Base-by-base conservation (phyloP, 805 yeast genomes). In the Metschnikowia gelsemii region DNA sequence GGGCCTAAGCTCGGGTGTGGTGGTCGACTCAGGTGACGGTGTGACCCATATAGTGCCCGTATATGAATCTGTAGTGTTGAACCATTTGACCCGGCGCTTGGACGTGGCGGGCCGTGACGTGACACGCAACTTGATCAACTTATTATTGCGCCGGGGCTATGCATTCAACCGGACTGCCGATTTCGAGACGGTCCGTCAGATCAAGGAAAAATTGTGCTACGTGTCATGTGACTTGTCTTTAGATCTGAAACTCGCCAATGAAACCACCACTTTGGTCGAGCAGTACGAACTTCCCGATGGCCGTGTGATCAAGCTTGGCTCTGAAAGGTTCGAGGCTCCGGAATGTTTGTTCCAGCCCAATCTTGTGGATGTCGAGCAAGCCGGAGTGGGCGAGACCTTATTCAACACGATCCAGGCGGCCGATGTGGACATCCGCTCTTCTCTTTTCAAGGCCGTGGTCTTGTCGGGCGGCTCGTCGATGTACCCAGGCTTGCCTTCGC, bases 101-200 rank as follows among this genome's bases (percentile, higher is more conserved):
- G 96, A 93, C 63, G 96, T 93, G 47, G 99, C 99, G 4, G 99
- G 99, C 55, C 80, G 99, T 64, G 99, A 93, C 59, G 97, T 93
- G 35, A 93, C 99, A n/a, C 80, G 96, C 59, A 88, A 93, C 65
- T 75, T 93, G 66, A 90, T 93, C 66, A 93, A 84, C 57, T 73
- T 93, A 51, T 73, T 93, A 56, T 78, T 95, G 49, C 87, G 98
- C 67, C 82, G 97, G 55, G 99, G 99, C 33, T 93, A 93, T 64
- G 96, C 98, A 2, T 91, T 93, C 69, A 93, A 93, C 72, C 81
- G 99, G 73, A 90, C 96, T 31, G 98, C 99, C 8, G 99, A 93
- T 72, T 95, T 95, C 57, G 99, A 93, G 69, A 93, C 98, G 2
- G 97, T 93, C 34, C 87, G 99, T 61, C 96, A 89, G 68, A 91